These are phyloP conservation scores for Chaetomium fimeti DNA, from an alignment of 495 filamentous ascomycete species.

Conservation along the genomic window DNA sequence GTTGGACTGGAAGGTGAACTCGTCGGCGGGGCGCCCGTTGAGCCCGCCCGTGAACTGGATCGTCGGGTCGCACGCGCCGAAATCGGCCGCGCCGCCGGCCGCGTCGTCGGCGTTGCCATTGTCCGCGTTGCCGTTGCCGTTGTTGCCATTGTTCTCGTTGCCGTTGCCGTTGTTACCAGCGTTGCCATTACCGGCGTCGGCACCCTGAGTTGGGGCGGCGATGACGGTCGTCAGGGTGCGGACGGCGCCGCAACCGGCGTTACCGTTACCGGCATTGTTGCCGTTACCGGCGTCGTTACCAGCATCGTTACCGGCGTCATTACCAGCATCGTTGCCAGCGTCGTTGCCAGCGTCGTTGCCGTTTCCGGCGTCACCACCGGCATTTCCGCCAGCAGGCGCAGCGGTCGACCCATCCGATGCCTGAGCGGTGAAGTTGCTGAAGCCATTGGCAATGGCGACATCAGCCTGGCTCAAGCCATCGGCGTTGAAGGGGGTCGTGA, in stretches of 20 bases:
- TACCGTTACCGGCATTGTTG: not conserved
- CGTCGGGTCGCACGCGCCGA: conserved; percentile 54
- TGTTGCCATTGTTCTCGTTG: conserved; percentile 25
- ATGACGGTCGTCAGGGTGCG: conserved; percentile 27
- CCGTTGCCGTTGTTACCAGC: not conserved
- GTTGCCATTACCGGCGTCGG: conserved; percentile 19
- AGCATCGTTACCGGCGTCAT: conserved; percentile 9
- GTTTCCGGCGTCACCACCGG: not conserved
- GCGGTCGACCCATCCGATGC: conserved; percentile 33
- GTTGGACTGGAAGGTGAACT: conserved; percentile 55
- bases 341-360: conserved; percentile 4
- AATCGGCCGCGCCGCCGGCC: conserved; percentile 42
- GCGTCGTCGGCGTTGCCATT: not conserved
- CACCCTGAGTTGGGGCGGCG: conserved; percentile 26
- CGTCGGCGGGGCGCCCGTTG: conserved; percentile 44
- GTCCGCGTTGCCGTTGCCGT: conserved; percentile 6
- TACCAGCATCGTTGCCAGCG: conserved; percentile 12
- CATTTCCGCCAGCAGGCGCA: conserved; percentile 24
- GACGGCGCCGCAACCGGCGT: conserved; percentile 14
- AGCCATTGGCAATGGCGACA: conserved; percentile 53
- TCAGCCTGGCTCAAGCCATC: conserved; percentile 56
- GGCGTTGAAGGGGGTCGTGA: conserved; percentile 52
- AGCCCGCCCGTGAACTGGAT: conserved; percentile 54
- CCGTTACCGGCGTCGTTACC: conserved; percentile 14
- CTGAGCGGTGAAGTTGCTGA: conserved; percentile 55